Evolutionary conservation across 2,329 filamentous ascomycete species (phyloP).

Genomic region (Leptodontidium sp.): DNA sequence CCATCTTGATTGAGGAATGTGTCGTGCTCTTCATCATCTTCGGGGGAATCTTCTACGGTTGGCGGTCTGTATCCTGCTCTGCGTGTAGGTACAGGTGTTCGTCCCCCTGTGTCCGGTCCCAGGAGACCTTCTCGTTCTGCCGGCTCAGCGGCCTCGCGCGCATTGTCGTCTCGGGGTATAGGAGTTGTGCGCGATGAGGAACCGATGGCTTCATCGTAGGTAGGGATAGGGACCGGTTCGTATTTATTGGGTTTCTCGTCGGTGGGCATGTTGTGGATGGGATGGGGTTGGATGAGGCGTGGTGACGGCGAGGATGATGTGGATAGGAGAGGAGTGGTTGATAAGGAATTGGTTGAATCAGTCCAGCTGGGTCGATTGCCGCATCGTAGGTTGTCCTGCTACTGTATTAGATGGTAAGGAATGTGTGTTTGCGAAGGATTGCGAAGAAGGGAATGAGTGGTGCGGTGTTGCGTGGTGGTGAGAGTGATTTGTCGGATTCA

Average conservation of each 20-base stretch:
- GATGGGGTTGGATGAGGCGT: slow-evolving; percentile 1
- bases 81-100: slow-evolving; percentile 51
- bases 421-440: slow-evolving; percentile 23
- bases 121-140: slow-evolving; percentile 82
- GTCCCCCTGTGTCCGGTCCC: slow-evolving; percentile 54
- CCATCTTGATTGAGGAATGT: slow-evolving; percentile 61
- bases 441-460: not conserved
- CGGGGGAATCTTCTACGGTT: slow-evolving; percentile 75
- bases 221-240: slow-evolving; percentile 76
- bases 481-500: slow-evolving; percentile 24
- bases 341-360: slow-evolving; percentile 17
- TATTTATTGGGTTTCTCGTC: slow-evolving; percentile 65
- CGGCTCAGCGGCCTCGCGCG: slow-evolving; percentile 69
- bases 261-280: slow-evolving; percentile 43
- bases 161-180: slow-evolving; percentile 67
- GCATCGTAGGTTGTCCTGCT: slow-evolving; percentile 19
- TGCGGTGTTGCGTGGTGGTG: slow-evolving; percentile 14
- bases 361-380: slow-evolving; percentile 22
- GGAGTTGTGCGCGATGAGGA: slow-evolving; percentile 66
- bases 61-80: slow-evolving; percentile 76
- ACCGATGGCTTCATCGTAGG: slow-evolving; percentile 82
- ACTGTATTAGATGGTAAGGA: slow-evolving; percentile 29
- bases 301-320: slow-evolving; percentile 12
- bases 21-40: slow-evolving; percentile 45
- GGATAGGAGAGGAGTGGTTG: slow-evolving; percentile 22